phyloP scores from a whole-genome alignment of 2,329 filamentous ascomycete species.

The Ophiostoma quercus region DNA sequence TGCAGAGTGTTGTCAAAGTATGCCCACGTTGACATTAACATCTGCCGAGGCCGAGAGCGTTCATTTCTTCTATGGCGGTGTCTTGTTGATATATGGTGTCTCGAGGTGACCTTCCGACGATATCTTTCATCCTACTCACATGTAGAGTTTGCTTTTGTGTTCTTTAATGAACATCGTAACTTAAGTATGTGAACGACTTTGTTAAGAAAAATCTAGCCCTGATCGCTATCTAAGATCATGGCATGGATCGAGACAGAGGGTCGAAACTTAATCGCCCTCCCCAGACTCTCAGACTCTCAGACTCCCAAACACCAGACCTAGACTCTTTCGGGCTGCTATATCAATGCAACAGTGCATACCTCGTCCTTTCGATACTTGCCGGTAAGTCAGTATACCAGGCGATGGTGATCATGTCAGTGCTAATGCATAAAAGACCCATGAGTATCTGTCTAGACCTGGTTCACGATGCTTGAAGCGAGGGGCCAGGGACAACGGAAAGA shows the following conservation, averaged over 20 bases:
- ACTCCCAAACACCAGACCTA: neutral
- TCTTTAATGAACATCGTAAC: no score
- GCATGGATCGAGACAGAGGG: neutral
- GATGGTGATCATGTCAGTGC: neutral
- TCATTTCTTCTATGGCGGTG: neutral
- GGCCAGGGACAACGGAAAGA: constrained; percentile 3
- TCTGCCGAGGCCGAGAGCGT: neutral
- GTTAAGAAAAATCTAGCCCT: neutral
- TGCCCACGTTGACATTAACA: neutral
- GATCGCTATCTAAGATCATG: neutral
- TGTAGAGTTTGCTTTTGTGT: no score
- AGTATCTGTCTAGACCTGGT: neutral
- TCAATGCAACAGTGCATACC: neutral
- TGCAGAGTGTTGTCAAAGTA: neutral
- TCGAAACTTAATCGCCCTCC: neutral
- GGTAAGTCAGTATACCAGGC: neutral
- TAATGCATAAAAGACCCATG: neutral
- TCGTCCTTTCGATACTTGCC: neutral
- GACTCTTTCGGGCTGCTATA: neutral
- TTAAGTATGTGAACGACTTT: neutral
- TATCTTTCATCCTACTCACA: neutral
- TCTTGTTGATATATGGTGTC: neutral
- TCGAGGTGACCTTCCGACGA: neutral
- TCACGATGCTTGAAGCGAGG: constrained; percentile 2
- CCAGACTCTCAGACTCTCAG: neutral